Conservation (phyloP, 345 rosid species). For the Euclidium syriacum region DNA sequence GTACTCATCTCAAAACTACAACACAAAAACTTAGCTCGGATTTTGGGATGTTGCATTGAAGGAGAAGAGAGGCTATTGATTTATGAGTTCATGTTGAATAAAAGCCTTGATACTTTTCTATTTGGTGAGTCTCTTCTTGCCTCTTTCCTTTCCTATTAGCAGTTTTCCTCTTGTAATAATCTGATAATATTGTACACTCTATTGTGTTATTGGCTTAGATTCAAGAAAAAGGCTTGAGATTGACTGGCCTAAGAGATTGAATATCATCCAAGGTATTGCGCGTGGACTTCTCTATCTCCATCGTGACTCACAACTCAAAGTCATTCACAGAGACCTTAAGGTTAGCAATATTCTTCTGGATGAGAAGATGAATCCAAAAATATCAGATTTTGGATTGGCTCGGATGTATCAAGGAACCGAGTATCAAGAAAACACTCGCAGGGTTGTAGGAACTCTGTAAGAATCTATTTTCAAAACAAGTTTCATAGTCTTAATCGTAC, state of each 20-base stretch:
- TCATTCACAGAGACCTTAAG: constrained; percentile 19
- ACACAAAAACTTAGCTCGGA: constrained; percentile 45
- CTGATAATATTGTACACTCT: neutral
- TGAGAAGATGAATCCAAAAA: constrained; percentile 5
- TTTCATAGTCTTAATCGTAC: neutral
- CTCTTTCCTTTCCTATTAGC: neutral
- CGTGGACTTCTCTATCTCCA: constrained; percentile 20
- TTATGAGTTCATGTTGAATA: constrained; percentile 54
- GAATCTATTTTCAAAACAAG: neutral
- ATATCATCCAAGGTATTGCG: constrained; percentile 14
- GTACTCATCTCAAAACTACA: constrained; percentile 51
- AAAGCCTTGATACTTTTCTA: constrained; percentile 46
- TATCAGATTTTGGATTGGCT: constrained; percentile 27
- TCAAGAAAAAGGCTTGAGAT: neutral
- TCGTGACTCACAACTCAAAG: constrained; percentile 16
- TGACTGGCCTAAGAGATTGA: constrained; percentile 8
- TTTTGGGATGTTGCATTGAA: constrained; percentile 49
- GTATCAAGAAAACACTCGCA: constrained; percentile 12
- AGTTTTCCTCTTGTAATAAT: too few species aligned
- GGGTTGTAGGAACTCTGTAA: constrained; percentile 26
- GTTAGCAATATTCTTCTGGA: constrained; percentile 24
- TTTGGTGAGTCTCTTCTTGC: constrained; percentile 30
- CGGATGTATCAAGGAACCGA: constrained; percentile 16
- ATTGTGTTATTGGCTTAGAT: neutral
- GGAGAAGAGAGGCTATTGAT: constrained; percentile 40